phyloP scores from a whole-genome alignment of 1,284 basidiomycete genomes.

The Cutaneotrichosporon sp. region DNA sequence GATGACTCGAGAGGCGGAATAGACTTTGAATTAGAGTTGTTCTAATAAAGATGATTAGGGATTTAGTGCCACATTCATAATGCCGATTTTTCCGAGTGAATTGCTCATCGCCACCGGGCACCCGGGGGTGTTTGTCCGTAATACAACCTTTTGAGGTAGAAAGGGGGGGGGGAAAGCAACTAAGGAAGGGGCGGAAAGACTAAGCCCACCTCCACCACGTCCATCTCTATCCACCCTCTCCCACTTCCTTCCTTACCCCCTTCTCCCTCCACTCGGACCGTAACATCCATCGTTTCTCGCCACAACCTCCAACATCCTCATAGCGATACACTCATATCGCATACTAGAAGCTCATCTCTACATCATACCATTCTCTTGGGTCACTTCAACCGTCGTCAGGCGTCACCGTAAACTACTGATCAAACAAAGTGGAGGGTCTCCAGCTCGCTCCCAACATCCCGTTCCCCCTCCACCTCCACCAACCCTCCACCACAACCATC shows the following conservation, averaged over 20 bases:
- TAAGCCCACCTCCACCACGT: conserved; percentile 1
- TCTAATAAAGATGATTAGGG: neutral
- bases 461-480: conserved; percentile 16
- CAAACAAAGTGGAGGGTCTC: conserved; percentile 11
- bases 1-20: too few species aligned
- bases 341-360: neutral
- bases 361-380: neutral
- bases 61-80: neutral
- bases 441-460: neutral
- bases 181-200: neutral
- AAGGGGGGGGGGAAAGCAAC: neutral
- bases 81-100: neutral
- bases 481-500: conserved; percentile 3
- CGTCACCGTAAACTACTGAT: neutral
- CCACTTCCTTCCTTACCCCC: neutral
- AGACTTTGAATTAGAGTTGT: too few species aligned
- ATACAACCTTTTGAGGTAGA: too few species aligned
- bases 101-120: neutral
- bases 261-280: conserved; percentile 2
- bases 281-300: neutral
- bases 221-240: neutral
- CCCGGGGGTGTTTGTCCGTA: neutral
- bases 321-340: neutral
- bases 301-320: neutral
- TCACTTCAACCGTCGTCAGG: neutral